These are phyloP conservation scores for Saturnispora bothae DNA, from an alignment of 805 yeast genomes.

Conservation along the genomic window DNA sequence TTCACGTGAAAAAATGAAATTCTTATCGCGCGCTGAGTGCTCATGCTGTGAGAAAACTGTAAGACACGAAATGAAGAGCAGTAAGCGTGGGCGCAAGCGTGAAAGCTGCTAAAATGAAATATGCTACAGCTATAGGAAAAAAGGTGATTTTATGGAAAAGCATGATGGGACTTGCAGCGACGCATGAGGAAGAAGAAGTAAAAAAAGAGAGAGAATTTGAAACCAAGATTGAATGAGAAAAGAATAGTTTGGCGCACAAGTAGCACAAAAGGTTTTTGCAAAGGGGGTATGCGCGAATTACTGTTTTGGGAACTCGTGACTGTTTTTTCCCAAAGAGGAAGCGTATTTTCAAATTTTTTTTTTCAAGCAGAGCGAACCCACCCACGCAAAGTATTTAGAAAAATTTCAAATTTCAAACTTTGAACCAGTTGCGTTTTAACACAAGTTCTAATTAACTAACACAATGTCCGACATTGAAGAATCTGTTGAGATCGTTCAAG, in stretches of 20 bases:
- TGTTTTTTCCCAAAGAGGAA: constrained; percentile 4
- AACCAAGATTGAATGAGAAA: not conserved
- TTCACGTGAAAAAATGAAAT: too few species aligned
- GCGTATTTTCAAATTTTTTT: too few species aligned
- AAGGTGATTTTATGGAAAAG: too few species aligned
- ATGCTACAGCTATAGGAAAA: too few species aligned
- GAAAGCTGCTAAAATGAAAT: too few species aligned
- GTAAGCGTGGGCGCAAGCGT: too few species aligned
- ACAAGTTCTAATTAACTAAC: constrained; percentile 19
- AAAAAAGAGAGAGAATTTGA: too few species aligned
- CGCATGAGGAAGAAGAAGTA: not conserved
- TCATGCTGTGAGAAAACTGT: too few species aligned
- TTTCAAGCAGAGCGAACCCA: not conserved
- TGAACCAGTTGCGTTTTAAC: too few species aligned
- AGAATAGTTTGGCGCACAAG: not conserved
- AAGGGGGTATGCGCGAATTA: not conserved
- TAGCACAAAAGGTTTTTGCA: not conserved
- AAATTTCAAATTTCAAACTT: constrained; percentile 2
- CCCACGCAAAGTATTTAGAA: constrained; percentile 1
- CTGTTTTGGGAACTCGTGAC: constrained; percentile 11
- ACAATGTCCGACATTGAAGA: constrained; percentile 69
- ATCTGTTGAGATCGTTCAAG: constrained; percentile 64
- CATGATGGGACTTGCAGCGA: too few species aligned
- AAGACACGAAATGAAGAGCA: too few species aligned
- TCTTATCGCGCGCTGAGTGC: too few species aligned